Evolutionary conservation across 2,329 filamentous ascomycete genomes (phyloP), one percentile per base, ranked within the genome.

Genomic region (Aspergillus sp.): DNA sequence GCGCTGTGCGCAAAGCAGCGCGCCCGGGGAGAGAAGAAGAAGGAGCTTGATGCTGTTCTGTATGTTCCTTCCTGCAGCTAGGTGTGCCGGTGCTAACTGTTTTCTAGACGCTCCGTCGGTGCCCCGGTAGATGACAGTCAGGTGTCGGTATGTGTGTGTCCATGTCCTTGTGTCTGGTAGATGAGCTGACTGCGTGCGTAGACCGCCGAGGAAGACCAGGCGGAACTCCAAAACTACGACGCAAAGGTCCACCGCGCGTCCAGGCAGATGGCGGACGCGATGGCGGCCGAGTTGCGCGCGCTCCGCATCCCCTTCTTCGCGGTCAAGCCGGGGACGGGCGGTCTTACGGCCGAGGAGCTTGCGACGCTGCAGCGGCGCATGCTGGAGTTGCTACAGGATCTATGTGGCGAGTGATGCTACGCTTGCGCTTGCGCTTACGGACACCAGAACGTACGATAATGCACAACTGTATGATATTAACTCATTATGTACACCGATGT

Each of bases 231-330:
- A 26, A 73, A 73, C 17, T 87, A 84, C 62, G 83, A 87, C 57
- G 68, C 71, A 48, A 88, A 88, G 62, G 81, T 88, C 14, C 81
- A 86, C 59, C 76, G 73, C 50, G 84, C 83, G 2, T 79, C 81
- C 47, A 69, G 70, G 38, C 73, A 80, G 10, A 86, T 88, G 84
- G 76, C 80, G 0, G 73, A 76, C n/a, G 78, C 79, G 13, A 81
- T 86, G 68, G 75, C 73, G 6, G 66, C 69, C 1, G 81, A 83
- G 57, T 66, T 88, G 44, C 80, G 81, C 51, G 72, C 68, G 7
- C 65, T 87, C 30, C 82, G 80, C 8, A 78, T 86, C 33, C 83
- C 83, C 0, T 86, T 86, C 63, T 86, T 85, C 61, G 79, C 77
- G 5, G 78, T 80, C 24, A 74, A 70, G 74, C 10, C 60, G 80